Percentiles rank a stretch among this genome's conserved stretches.
phyloP scores from a whole-genome alignment of 1,139 yeast genomes.

The Candida frijolesensis region DNA sequence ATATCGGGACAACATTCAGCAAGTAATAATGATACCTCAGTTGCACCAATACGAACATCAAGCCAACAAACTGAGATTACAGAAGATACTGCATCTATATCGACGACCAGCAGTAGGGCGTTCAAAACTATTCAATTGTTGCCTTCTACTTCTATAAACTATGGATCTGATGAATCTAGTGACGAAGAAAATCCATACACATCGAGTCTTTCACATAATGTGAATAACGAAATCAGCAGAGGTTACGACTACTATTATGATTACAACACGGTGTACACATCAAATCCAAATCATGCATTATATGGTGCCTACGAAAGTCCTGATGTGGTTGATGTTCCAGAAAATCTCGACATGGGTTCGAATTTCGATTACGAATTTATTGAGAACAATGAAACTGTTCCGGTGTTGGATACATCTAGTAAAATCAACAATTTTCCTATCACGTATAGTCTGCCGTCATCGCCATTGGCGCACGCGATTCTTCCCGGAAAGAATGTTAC shows the following conservation, averaged over 20 bases:
- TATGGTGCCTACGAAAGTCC: slow-evolving; percentile 35
- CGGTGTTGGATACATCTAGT: slow-evolving; percentile 25
- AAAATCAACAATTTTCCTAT: slow-evolving; percentile 14
- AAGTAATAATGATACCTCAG: slow-evolving; percentile 9
- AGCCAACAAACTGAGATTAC: slow-evolving; percentile 19
- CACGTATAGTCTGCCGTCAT: slow-evolving; percentile 12
- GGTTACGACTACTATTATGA: slow-evolving; percentile 87
- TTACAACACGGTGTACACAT: slow-evolving; percentile 78
- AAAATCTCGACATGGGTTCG: slow-evolving; percentile 43
- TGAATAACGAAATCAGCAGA: slow-evolving; percentile 61
- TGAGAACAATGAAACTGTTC: slow-evolving; percentile 22
- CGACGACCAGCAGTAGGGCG: slow-evolving; percentile 27
- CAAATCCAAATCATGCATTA: slow-evolving; percentile 52
- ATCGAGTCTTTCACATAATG: slow-evolving; percentile 75
- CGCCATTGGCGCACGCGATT: slow-evolving; percentile 11
- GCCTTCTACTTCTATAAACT: slow-evolving; percentile 82
- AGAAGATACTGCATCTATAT: slow-evolving; percentile 32
- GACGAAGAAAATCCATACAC: slow-evolving; percentile 56
- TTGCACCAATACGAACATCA: slow-evolving; percentile 9
- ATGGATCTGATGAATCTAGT: slow-evolving; percentile 71
- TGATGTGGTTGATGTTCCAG: slow-evolving; percentile 49
- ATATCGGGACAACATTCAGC: slow-evolving; percentile 13
- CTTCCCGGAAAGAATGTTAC: not conserved
- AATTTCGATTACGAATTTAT: slow-evolving; percentile 41
- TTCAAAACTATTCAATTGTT: slow-evolving; percentile 67